These are phyloP conservation scores for Daldinia loculata DNA, from an alignment of 495 filamentous ascomycete genomes.

Conservation along the genomic window DNA sequence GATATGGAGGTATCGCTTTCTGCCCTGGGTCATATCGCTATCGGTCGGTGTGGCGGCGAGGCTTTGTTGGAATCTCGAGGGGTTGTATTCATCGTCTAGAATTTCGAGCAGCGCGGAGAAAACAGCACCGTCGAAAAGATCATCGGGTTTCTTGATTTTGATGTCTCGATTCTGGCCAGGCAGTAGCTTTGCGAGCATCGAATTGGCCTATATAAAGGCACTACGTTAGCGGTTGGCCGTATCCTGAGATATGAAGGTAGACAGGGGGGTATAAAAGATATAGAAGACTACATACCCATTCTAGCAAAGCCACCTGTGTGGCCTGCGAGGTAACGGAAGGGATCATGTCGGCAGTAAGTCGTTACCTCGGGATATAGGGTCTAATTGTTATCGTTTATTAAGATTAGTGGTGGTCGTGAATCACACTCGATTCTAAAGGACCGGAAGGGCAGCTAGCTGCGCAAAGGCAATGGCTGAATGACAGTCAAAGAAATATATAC, in stretches of 20 bases:
- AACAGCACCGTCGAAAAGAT: constrained; percentile 78
- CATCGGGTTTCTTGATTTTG: constrained; percentile 54
- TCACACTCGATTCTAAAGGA: constrained; percentile 7
- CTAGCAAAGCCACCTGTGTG: constrained; percentile 54
- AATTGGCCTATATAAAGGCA: constrained; percentile 34
- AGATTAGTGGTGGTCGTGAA: constrained; percentile 24
- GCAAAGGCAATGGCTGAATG: not conserved
- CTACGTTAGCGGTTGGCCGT: constrained; percentile 26
- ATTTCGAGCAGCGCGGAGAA: constrained; percentile 69
- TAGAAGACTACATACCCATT: constrained; percentile 50
- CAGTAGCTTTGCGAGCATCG: constrained; percentile 36
- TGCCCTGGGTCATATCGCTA: constrained; percentile 26
- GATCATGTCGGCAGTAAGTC: constrained; percentile 36
- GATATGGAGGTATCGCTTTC: constrained; percentile 43
- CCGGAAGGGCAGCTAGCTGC: constrained; percentile 26
- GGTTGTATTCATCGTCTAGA: constrained; percentile 67
- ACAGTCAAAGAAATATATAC: not conserved
- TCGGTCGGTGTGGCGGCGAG: constrained; percentile 30
- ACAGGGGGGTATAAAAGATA: not conserved
- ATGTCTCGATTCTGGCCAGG: constrained; percentile 33
- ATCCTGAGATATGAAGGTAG: constrained; percentile 9
- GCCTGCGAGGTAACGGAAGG: constrained; percentile 40
- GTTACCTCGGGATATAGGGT: constrained; percentile 13
- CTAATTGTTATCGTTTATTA: constrained; percentile 21
- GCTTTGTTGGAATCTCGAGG: constrained; percentile 69